phyloP scores from a whole-genome alignment of 768 basidiomycete genomes.

The Agrocybe chaxingu region DNA sequence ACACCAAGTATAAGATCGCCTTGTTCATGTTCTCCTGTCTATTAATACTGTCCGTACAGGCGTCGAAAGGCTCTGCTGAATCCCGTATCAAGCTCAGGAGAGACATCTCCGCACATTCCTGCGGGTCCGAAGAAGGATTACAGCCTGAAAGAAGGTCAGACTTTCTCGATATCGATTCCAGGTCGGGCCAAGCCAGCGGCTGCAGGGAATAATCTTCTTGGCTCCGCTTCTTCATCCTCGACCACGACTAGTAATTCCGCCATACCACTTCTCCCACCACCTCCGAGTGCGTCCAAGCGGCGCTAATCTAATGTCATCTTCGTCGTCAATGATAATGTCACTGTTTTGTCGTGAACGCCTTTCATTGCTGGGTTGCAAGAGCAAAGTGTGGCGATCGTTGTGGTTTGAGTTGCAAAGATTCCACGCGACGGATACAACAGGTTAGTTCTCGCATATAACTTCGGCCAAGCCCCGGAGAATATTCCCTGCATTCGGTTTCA shows the following conservation, averaged over 20 bases:
- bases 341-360: not conserved
- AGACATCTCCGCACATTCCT: conserved; percentile 67
- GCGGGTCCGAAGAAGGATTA: conserved; percentile 89
- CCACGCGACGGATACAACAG: not conserved
- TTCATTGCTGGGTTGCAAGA: too few relatives aligned
- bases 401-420: not conserved
- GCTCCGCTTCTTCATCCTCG: conserved; percentile 20
- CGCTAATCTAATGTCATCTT: conserved; percentile 22
- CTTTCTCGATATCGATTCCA: conserved; percentile 88
- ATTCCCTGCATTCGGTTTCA: not conserved
- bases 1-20: conserved; percentile 58
- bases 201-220: conserved; percentile 33
- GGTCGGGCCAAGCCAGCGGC: conserved; percentile 53
- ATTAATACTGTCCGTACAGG: conserved; percentile 30
- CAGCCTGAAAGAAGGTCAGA: conserved; percentile 91
- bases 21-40: not conserved
- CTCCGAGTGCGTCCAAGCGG: conserved; percentile 61
- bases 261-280: conserved; percentile 80
- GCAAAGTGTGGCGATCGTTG: too few relatives aligned
- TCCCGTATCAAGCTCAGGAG: conserved; percentile 38
- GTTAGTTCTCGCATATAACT: conserved; percentile 1
- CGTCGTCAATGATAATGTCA: not conserved
- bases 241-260: conserved; percentile 29
- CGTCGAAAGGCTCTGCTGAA: conserved; percentile 64
- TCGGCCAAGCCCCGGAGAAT: conserved; percentile 14